Evolutionary conservation across 176 grass and related monocot species (phyloP), one percentile per base, ranked within the genome.

Genomic region (Panicum miliaceum): DNA sequence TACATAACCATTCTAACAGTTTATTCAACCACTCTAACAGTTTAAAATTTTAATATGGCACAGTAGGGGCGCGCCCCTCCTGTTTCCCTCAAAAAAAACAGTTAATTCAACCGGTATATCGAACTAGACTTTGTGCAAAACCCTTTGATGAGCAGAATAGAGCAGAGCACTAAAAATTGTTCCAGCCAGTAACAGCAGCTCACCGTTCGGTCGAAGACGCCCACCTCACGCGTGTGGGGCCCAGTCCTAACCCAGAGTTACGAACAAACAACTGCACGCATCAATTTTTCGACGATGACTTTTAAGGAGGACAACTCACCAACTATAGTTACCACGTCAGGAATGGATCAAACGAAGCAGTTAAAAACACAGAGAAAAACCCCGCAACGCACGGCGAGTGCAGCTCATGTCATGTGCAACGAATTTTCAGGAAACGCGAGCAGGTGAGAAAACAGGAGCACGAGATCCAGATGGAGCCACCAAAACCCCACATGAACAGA

Each of bases 201-300:
- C 62, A 43, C n/a, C 16, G 48, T 54, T 11, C n/a, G 4, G 12
- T 62, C 54, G 26, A 69, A 26, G 43, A 47, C 32, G 22, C 3
- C 42, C 15, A 42, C 42, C 6, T 0, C 14, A 62, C 46, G 40
- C 11, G 32, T 2, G 34, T 73, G 32, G 67, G 73, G 14, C 19
- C 59, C 69, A 52, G 29, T 84, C 4, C 13, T 23, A 50, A 65
- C 3, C 7, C 5, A 46, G 27, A 73, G 68, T 48, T 20, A 71
- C 0, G 9, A 34, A 62, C 38, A 8, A 50, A 45, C 41, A 37
- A 26, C 25, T 26, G 64, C 40, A 50, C 40, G 32, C 38, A 85
- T 46, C 53, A 29, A 76, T 52, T 81, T 81, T 46, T 75, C 25
- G n/a, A 25, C n/a, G 40, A n/a, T 34, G 51, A n/a, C 15, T 80